Conservation (phyloP, 1,139 yeast species). For the Yamadazyma pseudoaaseri region DNA sequence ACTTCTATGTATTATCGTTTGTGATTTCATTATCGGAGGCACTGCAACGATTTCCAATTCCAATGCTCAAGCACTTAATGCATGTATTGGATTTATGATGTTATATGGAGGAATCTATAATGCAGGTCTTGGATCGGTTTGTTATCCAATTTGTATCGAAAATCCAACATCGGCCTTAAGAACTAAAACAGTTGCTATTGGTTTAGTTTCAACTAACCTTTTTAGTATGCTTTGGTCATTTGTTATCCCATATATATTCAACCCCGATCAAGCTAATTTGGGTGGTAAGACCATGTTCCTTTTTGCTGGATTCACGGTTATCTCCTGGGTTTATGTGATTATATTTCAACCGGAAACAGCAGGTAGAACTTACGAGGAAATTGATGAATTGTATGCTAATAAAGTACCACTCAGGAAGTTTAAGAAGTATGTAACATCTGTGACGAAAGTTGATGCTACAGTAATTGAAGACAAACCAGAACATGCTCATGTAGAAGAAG, state of each 20-base stretch:
- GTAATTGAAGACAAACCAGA: background rate
- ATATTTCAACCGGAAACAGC: slow-evolving; percentile 5
- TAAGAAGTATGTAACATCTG: slow-evolving; percentile 6
- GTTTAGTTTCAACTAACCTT: slow-evolving; percentile 1
- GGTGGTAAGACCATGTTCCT: slow-evolving; percentile 5
- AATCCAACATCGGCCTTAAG: slow-evolving; percentile 3
- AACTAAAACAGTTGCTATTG: slow-evolving; percentile 4
- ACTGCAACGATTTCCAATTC: slow-evolving; percentile 9
- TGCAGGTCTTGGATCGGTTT: slow-evolving; percentile 4
- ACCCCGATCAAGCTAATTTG: slow-evolving; percentile 5
- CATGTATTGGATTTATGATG: slow-evolving; percentile 3
- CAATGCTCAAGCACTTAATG: slow-evolving; percentile 1
- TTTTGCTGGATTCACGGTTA: slow-evolving; percentile 1
- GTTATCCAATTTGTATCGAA: slow-evolving; percentile 2
- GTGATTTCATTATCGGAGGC: slow-evolving; percentile 9
- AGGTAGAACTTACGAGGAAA: slow-evolving; percentile 3
- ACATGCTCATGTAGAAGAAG: background rate
- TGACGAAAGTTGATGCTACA: background rate
- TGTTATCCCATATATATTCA: slow-evolving; percentile 5
- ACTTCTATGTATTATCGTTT: slow-evolving; percentile 18
- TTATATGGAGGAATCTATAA: slow-evolving; percentile 4
- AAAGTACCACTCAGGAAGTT: slow-evolving; percentile 11
- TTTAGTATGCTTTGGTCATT: slow-evolving; percentile 3
- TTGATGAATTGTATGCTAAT: slow-evolving; percentile 16
- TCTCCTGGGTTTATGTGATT: slow-evolving; percentile 1